Evolutionary conservation across 129 eudicot genomes (phyloP), one percentile per base, ranked within the genome.

Genomic region (Escallonia herrerae): DNA sequence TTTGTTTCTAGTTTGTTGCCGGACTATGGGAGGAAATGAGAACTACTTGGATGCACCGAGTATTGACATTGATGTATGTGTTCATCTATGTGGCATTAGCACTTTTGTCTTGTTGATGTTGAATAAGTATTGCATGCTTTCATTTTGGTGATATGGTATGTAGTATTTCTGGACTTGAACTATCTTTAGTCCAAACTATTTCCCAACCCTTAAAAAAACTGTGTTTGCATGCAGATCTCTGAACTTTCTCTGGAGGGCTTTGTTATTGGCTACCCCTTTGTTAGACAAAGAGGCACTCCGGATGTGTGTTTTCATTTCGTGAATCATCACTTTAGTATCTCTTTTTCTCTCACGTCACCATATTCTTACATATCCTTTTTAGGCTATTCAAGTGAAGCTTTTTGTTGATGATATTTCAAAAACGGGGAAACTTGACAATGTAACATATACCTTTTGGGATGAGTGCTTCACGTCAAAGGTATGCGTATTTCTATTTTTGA

Each of bases 381-480:
- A 93, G 99, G 91, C 96, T 65, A 64, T 76, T 59, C 91, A 81
- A 63, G 95, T 93, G 79, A 83, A 79, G 72, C 66, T 77, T 53
- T 86, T 93, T n/a, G 43, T 93, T 47, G 95, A 93, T 58, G 93
- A 78, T 46, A 95, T 93, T 43, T 71, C 73, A 64, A 72, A 82
- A 56, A 79, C 91, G 6, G 87, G 87, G 65, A 82, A 83, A 64
- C 83, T 89, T 72, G 77, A 82, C 43, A 93, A 74, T 72, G 63
- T 86, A 37, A 77, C 15, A 39, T 93, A 93, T 67, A 86, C 99
- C 14, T 93, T 83, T 64, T 86, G 95, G 95, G 72, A 93, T 11
- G 99, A 93, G 82, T 81, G 90, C 83, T 86, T 75, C 81, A 86
- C 99, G 2, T 75, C 99, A 46, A 93, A 86, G 95, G 99, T 93